Base-by-base conservation (phyloP, 352 stramenopile species). In the Phytophthora sansomeana region DNA sequence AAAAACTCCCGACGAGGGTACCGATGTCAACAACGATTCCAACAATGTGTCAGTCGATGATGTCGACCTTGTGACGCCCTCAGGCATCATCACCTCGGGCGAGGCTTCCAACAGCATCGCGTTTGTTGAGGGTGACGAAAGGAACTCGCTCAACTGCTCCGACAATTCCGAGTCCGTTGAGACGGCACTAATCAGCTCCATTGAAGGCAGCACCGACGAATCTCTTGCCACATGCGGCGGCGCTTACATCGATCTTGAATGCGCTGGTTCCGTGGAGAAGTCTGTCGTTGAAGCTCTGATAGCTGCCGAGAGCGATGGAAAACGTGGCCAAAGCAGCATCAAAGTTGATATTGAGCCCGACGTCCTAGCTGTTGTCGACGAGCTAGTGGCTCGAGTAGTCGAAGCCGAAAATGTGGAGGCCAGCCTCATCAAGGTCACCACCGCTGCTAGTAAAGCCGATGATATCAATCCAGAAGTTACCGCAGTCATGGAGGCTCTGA, bases 251-350 rank as follows among this genome's bases (percentile, higher is more conserved):
- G 36, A 43, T 13, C 16, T 43, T 4, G 36, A 43, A 1, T 1
- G 28, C 11, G n/a, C 50, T 14, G 39, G 50, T 13, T 13, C 26
- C 10, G 52, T 50, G 36, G 53, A 52, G 11, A 16, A n/a, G 9
- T 17, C 39, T 16, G 28, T 30, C 10, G n/a, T 50, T 9, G 38
- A 59, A 41, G 36, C 16, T 5, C 41, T 59, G 28, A 14, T 59
- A 11, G 36, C n/a, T 29, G 51, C 51, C 4, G 36, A 48, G 33
- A 21, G 36, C 16, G 36, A 42, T 28, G 39, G 4, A 46, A 6
- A 26, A 46, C 17, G 7, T 28, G 39, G 3, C 16, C 4, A 5
- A 16, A 14, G 17, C 33, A 50, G 5, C 17, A n/a, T 8, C 41
- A 33, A 44, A 49, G 17, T 29, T 26, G 26, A 36, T 11, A 28